phyloP scores from a whole-genome alignment of 2,329 filamentous ascomycete species.

The Lachnellula occidentalis region DNA sequence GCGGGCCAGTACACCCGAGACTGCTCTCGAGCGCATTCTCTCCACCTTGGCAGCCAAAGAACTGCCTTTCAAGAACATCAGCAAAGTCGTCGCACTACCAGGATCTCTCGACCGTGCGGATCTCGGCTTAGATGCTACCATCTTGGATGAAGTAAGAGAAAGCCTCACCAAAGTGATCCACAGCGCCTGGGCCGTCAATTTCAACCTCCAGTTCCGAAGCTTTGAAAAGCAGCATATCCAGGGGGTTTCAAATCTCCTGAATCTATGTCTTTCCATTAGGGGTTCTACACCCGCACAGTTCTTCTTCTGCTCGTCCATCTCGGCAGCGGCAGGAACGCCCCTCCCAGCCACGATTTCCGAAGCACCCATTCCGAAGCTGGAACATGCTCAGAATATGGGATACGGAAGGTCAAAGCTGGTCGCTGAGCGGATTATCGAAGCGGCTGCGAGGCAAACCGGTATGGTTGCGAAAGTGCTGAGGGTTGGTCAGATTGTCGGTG shows the following conservation, averaged over 20 bases:
- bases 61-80: slow-evolving; percentile 26
- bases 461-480: slow-evolving; percentile 36
- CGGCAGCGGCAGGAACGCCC: slow-evolving; percentile 26
- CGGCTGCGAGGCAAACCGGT: slow-evolving; percentile 28
- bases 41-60: slow-evolving; percentile 31
- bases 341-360: slow-evolving; percentile 31
- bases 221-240: slow-evolving; percentile 42
- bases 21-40: slow-evolving; percentile 32
- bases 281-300: slow-evolving; percentile 28
- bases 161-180: slow-evolving; percentile 42
- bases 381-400: slow-evolving; percentile 40
- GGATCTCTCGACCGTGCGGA: slow-evolving; percentile 35
- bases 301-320: slow-evolving; percentile 35
- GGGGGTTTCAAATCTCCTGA: slow-evolving; percentile 40
- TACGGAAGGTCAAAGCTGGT: slow-evolving; percentile 45
- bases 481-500: slow-evolving; percentile 46
- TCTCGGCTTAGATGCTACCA: slow-evolving; percentile 33
- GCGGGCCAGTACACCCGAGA: slow-evolving; percentile 30
- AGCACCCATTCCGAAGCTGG: slow-evolving; percentile 23
- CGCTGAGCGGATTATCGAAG: slow-evolving; percentile 39
- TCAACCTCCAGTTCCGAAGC: slow-evolving; percentile 44
- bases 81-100: slow-evolving; percentile 35
- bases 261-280: slow-evolving; percentile 34
- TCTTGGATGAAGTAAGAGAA: slow-evolving; percentile 26
- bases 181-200: slow-evolving; percentile 51